Conservation (phyloP, 2,329 filamentous ascomycete species). For the Apiospora aurea region DNA sequence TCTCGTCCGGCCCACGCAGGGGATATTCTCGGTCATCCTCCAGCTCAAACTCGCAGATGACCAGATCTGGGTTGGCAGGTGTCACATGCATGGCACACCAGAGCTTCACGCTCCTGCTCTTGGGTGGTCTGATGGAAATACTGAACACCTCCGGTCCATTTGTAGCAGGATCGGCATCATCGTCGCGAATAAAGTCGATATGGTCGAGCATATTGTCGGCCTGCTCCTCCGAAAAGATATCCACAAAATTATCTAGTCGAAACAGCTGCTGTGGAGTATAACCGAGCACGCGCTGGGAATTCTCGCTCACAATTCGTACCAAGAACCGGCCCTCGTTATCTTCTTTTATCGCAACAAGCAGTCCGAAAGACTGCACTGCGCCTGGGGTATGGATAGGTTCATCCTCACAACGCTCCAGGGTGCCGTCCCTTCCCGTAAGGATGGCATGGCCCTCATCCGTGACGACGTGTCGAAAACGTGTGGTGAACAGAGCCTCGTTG, state of each 20-base stretch:
- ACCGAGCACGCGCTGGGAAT: slow-evolving; percentile 76
- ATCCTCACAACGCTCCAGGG: slow-evolving; percentile 83
- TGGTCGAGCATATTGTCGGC: slow-evolving; percentile 85
- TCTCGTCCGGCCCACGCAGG: slow-evolving; percentile 66
- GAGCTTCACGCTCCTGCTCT: slow-evolving; percentile 67
- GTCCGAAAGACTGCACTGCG: slow-evolving; percentile 80
- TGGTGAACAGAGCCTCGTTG: slow-evolving; percentile 63
- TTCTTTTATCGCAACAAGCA: slow-evolving; percentile 77
- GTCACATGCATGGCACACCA: slow-evolving; percentile 90
- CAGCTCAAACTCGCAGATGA: slow-evolving; percentile 89
- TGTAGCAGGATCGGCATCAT: slow-evolving; percentile 74
- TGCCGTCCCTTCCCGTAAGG: slow-evolving; percentile 79
- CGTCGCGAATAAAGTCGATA: slow-evolving; percentile 85
- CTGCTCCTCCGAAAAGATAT: slow-evolving; percentile 84
- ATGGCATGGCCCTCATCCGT: slow-evolving; percentile 82
- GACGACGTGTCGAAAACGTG: slow-evolving; percentile 79
- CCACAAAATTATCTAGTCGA: slow-evolving; percentile 75
- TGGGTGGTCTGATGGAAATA: slow-evolving; percentile 70
- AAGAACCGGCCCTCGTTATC: slow-evolving; percentile 71
- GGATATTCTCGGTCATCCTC: slow-evolving; percentile 78
- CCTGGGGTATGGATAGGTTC: slow-evolving; percentile 90
- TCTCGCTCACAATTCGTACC: slow-evolving; percentile 82
- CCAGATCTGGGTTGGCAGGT: slow-evolving; percentile 68
- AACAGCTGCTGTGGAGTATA: slow-evolving; percentile 82
- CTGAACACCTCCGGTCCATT: slow-evolving; percentile 90